Conservation (phyloP, 148 eudicot species). For the Agrostemma githago region DNA sequence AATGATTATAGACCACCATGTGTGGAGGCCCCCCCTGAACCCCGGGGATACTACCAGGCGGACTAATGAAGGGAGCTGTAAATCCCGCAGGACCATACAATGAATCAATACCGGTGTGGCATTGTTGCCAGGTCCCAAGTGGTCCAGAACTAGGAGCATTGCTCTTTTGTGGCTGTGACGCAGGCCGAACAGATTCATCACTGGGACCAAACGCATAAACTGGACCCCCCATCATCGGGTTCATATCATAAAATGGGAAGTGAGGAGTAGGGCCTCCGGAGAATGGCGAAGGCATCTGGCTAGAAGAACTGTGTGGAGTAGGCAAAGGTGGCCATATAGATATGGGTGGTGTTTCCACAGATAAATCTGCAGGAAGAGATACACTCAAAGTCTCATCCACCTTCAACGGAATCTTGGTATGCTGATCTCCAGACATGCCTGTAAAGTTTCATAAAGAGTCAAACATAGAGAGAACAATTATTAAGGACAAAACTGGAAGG, state of each 20-base stretch:
- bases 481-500: background rate
- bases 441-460: conserved; percentile 9
- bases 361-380: conserved; percentile 94
- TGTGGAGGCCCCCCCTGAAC: conserved; percentile 87
- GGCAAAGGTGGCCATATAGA: conserved; percentile 93
- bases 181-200: conserved; percentile 61
- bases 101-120: conserved; percentile 72
- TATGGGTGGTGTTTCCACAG: conserved; percentile 81
- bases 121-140: conserved; percentile 74
- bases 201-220: conserved; percentile 73
- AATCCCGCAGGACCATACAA: conserved; percentile 86
- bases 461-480: background rate
- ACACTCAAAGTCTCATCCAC: conserved; percentile 69
- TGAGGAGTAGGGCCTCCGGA: conserved; percentile 70
- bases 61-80: conserved; percentile 73
- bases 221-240: conserved; percentile 80
- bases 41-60: conserved; percentile 79
- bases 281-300: conserved; percentile 71
- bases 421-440: conserved; percentile 54
- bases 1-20: conserved; percentile 97
- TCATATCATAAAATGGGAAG: conserved; percentile 90
- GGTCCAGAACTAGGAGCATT: conserved; percentile 54
- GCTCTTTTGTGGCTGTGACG: conserved; percentile 60
- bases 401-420: conserved; percentile 44
- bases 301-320: conserved; percentile 73